phyloP scores from a whole-genome alignment of 495 filamentous ascomycete species.

The Talaromyces adpressus region DNA sequence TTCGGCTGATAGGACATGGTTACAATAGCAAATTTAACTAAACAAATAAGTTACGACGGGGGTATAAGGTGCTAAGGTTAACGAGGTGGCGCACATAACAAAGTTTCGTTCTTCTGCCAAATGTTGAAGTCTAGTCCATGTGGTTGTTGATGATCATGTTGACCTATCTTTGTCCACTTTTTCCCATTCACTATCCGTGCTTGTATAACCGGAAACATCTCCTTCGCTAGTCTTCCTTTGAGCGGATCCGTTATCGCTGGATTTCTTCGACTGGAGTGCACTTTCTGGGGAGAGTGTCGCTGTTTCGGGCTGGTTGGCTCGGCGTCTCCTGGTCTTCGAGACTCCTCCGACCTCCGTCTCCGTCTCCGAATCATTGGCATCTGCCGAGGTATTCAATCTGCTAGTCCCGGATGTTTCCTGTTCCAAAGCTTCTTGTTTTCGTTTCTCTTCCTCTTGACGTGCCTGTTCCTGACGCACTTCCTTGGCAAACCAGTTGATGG shows the following conservation, averaged over 20 bases:
- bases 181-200: slow-evolving; percentile 53
- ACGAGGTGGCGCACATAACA: not conserved
- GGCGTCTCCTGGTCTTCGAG: slow-evolving; percentile 13
- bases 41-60: not conserved
- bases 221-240: slow-evolving; percentile 36
- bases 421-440: slow-evolving; percentile 17
- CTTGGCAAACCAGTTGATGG: slow-evolving; percentile 92
- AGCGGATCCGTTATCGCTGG: slow-evolving; percentile 24
- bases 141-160: slow-evolving; percentile 5
- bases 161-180: slow-evolving; percentile 40
- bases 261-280: slow-evolving; percentile 17
- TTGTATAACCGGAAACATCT: slow-evolving; percentile 43
- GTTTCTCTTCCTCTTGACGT: slow-evolving; percentile 48
- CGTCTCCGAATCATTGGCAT: slow-evolving; percentile 33
- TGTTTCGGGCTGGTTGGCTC: slow-evolving; percentile 15
- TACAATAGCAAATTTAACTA: not conserved
- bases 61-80: not conserved
- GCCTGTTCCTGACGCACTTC: slow-evolving; percentile 65
- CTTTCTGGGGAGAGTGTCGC: slow-evolving; percentile 15
- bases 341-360: slow-evolving; percentile 46
- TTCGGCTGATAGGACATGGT: not conserved
- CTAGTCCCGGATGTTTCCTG: slow-evolving; percentile 23
- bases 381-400: slow-evolving; percentile 20
- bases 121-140: not conserved
- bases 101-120: not conserved